phyloP scores from a whole-genome alignment of 176 grass and related monocot genomes.

The Triticum aestivum region IWGSC_CS_RefSeq_v2.1 NC_057804.1:645001487-645001986 shows the following conservation, averaged over 20 bases:
- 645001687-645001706: constrained; percentile 11
- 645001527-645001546: constrained; percentile 3
- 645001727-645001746: not conserved
- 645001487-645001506: constrained; percentile 40
- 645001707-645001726: not conserved
- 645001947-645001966: not conserved
- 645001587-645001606: not conserved
- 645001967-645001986: not conserved
- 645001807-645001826: constrained; percentile 33
- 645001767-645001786: not conserved
- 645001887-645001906: constrained; percentile 62
- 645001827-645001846: constrained; percentile 94
- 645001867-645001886: constrained; percentile 78
- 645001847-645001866: constrained; percentile 81
- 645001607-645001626: constrained; percentile 8
- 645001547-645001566: constrained; percentile 39
- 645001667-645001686: not conserved
- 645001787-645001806: not conserved
- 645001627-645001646: not conserved
- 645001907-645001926: constrained; percentile 26
- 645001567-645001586: constrained; percentile 7
- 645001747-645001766: not conserved
- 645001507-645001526: constrained; percentile 35
- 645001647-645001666: not conserved
- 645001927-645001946: not conserved